phyloP scores from a whole-genome alignment of 176 grass and related monocot genomes.

The Cymbopogon citratus region DNA sequence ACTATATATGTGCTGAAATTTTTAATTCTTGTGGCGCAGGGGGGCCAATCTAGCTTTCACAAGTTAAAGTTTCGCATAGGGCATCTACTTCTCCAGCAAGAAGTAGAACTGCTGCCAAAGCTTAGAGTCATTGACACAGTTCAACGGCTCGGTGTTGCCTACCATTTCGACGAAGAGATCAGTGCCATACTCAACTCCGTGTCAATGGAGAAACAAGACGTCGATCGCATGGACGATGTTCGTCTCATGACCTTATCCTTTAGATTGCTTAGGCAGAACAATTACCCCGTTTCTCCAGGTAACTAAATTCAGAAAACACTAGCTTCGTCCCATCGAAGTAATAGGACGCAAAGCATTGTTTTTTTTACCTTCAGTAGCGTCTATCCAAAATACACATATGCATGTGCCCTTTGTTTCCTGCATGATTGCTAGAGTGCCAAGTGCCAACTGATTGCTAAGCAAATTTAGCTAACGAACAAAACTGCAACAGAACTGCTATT shows the following conservation, averaged over 20 bases:
- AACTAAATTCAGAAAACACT: neutral
- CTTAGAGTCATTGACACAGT: slow-evolving; percentile 34
- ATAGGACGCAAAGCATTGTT: too few species aligned
- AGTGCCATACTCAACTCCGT: slow-evolving; percentile 10
- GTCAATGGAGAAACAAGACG: neutral
- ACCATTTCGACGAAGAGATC: slow-evolving; percentile 49
- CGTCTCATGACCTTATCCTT: slow-evolving; percentile 28
- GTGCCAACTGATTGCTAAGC: neutral
- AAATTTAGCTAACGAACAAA: neutral
- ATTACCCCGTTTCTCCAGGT: slow-evolving; percentile 34
- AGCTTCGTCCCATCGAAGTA: too few species aligned
- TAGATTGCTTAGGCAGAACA: slow-evolving; percentile 43
- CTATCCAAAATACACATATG: too few species aligned
- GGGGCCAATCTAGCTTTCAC: neutral
- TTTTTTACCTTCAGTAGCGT: neutral
- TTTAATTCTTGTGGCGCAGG: neutral
- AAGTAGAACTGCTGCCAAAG: neutral
- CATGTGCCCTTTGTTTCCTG: neutral
- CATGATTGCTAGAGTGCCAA: neutral
- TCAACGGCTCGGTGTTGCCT: slow-evolving; percentile 46
- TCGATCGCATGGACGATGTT: neutral
- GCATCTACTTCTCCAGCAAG: neutral
- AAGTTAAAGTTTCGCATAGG: slow-evolving; percentile 13
- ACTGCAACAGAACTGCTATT: neutral
- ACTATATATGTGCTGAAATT: neutral